Evolutionary conservation across 2,329 filamentous ascomycete genomes (phyloP), one percentile per base, ranked within the genome.

Genomic region (Fusarium sp.): DNA sequence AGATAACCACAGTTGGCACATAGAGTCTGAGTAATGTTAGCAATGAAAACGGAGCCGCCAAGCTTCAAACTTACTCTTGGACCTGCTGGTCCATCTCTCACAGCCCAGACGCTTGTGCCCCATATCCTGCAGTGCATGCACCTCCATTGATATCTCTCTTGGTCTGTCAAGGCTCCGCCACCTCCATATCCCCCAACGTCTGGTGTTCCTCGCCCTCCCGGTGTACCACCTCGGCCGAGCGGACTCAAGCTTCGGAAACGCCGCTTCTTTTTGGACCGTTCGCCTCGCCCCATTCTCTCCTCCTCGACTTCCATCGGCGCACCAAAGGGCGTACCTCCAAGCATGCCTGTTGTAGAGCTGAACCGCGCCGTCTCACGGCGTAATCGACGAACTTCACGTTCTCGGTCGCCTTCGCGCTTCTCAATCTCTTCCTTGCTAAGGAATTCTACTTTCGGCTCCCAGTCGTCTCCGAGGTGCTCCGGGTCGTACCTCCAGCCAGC

Each of bases 341-440:
- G 86, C 87, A 97, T 94, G 66, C 94, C 94, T 2, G 94, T 89
- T 28, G 93, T 96, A 50, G 94, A 96, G 66, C 94, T 96, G 81
- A 98, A 98, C 32, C 95, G 90, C 3, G 96, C 96, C 15, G 96
- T 98, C 82, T 99, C 96, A 80, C 96, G 89, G 63, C 96, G 90
- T 72, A 98, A 84, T 67, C 96, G 89, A 66, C 96, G 89, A 44
- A 98, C 93, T 82, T 98, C 94, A 63, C 96, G 88, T 83, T 99
- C 96, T 47, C 96, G 90, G 80, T 99, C 96, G 58, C 94, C 94
- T 82, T 99, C 96, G 35, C 96, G 90, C 85, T 97, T 97, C 83
- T 99, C 96, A 61, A 99, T 98, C 80, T 99, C 96, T 78, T 99
- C 96, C 77, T 98, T 97, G 44, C 92, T 95, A 5, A 99, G 84